Conservation (phyloP, 2,329 filamentous ascomycete species). For the Monosporascus sp. region DNA sequence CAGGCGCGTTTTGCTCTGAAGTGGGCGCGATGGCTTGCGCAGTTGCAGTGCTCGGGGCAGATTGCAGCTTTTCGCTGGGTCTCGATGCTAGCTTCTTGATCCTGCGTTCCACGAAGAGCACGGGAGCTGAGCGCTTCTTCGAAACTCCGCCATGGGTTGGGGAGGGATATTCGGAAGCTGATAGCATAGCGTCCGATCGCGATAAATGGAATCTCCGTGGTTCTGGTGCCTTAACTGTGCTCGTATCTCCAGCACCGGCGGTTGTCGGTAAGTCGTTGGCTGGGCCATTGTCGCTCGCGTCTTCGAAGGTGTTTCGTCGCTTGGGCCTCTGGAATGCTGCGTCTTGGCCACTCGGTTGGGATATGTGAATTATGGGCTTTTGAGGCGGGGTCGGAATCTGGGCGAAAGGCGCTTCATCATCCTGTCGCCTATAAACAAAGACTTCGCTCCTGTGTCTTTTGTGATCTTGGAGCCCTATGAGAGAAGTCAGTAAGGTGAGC, state of each 20-base stretch:
- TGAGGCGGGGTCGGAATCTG: slow-evolving; percentile 16
- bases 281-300: slow-evolving; percentile 2
- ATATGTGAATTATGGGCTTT: slow-evolving; percentile 45
- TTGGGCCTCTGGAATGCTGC: slow-evolving; percentile 16
- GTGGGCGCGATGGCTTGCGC: neutral
- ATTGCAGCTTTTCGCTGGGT: slow-evolving; percentile 14
- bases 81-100: slow-evolving; percentile 27
- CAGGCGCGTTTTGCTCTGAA: neutral
- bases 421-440: slow-evolving; percentile 53
- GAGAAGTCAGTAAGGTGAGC: slow-evolving; percentile 7
- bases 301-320: slow-evolving; percentile 6
- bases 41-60: slow-evolving; percentile 8
- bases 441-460: slow-evolving; percentile 49
- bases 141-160: slow-evolving; percentile 26
- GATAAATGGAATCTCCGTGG: slow-evolving; percentile 54
- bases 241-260: neutral
- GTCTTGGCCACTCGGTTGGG: slow-evolving; percentile 33
- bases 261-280: neutral
- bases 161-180: slow-evolving; percentile 15
- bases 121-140: slow-evolving; percentile 40
- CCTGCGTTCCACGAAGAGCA: slow-evolving; percentile 52
- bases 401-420: slow-evolving; percentile 24
- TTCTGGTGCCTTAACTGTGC: slow-evolving; percentile 21
- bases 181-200: slow-evolving; percentile 36
- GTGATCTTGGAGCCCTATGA: slow-evolving; percentile 45